phyloP scores from a whole-genome alignment of 257 asterid genomes.

The Gardenia jasminoides region DNA sequence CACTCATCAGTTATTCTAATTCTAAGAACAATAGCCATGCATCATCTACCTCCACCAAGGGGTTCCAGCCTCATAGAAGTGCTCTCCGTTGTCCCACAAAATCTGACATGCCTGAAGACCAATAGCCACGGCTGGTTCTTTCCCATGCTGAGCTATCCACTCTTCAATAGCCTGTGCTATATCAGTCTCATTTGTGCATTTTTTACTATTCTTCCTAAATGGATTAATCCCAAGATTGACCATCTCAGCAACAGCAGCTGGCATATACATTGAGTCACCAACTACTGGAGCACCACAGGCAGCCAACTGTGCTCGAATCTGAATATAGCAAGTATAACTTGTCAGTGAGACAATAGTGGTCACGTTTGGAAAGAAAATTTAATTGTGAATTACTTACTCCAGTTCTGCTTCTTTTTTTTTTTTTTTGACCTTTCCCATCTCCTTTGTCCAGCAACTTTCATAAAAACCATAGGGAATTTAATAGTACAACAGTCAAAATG shows the following conservation, averaged over 20 bases:
- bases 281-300: conserved; percentile 79
- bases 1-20: not conserved
- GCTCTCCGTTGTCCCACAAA: conserved; percentile 58
- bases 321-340: conserved; percentile 21
- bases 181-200: conserved; percentile 39
- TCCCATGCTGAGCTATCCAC: conserved; percentile 80
- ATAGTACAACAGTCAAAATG: not conserved
- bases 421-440: not conserved
- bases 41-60: not conserved
- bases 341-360: conserved; percentile 12
- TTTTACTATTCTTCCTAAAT: conserved; percentile 47
- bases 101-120: conserved; percentile 88
- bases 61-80: not conserved
- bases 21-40: not conserved
- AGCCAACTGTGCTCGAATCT: conserved; percentile 87
- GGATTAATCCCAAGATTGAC: conserved; percentile 60
- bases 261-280: conserved; percentile 90
- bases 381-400: not conserved
- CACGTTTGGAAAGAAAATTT: conserved; percentile 7
- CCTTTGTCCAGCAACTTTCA: conserved; percentile 7
- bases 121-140: conserved; percentile 67
- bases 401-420: too few relatives aligned
- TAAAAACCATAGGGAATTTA: not conserved
- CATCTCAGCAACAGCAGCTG: conserved; percentile 74
- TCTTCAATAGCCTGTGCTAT: conserved; percentile 50